phyloP scores from a whole-genome alignment of 2,329 filamentous ascomycete species.

The Aspergillus fructus region DNA sequence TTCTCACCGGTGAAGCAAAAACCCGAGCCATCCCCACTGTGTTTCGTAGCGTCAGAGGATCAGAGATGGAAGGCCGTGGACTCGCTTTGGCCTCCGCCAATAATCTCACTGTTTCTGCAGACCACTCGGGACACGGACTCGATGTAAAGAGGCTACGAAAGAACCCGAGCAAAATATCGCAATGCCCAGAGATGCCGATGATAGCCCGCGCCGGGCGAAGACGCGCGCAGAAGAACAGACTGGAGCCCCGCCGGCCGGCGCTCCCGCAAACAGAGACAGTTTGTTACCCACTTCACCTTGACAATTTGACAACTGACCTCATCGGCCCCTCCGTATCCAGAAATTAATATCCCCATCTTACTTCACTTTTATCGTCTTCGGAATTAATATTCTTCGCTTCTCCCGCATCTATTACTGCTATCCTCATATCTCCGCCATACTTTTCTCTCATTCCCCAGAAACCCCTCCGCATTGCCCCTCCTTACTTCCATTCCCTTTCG shows the following conservation, averaged over 20 bases:
- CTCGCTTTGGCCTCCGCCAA: slow-evolving; percentile 12
- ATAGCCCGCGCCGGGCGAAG: slow-evolving; percentile 2
- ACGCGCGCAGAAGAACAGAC: not conserved
- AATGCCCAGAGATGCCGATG: slow-evolving; percentile 2
- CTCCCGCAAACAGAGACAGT: slow-evolving; percentile 15
- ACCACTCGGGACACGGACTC: not conserved
- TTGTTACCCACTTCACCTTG: slow-evolving; percentile 13
- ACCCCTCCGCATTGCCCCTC: slow-evolving; percentile 10
- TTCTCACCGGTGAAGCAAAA: slow-evolving; percentile 21
- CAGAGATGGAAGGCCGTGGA: slow-evolving; percentile 5
- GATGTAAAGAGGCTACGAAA: slow-evolving; percentile 2
- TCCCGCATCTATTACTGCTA: not conserved
- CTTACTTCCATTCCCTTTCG: not conserved
- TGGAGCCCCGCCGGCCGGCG: slow-evolving; percentile 20
- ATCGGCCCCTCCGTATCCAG: slow-evolving; percentile 24
- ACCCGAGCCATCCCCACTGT: slow-evolving; percentile 15
- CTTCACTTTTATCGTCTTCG: slow-evolving; percentile 5
- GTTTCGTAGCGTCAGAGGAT: slow-evolving; percentile 29
- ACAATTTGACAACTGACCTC: slow-evolving; percentile 29
- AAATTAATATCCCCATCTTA: slow-evolving; percentile 1
- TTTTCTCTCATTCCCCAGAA: not conserved
- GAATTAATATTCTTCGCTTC: slow-evolving; percentile 5
- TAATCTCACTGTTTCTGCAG: slow-evolving; percentile 8
- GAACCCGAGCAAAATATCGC: slow-evolving; percentile 5
- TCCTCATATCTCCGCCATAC: slow-evolving; percentile 2